Conservation (phyloP, 169 alveolate genomes). For the Plasmodium coatneyi region DNA sequence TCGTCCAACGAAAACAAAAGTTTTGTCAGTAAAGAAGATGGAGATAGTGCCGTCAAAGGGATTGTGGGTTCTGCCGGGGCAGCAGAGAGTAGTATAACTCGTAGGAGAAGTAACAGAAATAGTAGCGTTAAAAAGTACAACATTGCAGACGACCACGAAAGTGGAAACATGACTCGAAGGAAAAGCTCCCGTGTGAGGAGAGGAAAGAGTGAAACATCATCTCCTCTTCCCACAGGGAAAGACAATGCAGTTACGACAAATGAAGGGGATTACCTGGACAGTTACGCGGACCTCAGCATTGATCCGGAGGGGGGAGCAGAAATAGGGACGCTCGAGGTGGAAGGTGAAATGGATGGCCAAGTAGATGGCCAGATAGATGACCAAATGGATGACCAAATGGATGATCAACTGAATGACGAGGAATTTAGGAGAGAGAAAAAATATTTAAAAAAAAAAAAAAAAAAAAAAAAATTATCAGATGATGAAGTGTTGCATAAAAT, state of each 20-base stretch:
- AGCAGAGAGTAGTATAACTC: not conserved
- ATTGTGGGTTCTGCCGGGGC: not conserved
- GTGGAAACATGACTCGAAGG: not conserved
- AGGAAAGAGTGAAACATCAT: not conserved
- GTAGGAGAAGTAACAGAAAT: constrained; percentile 30
- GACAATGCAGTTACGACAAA: not conserved
- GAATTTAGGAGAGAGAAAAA: constrained; percentile 20
- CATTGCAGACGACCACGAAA: not conserved
- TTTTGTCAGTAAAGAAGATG: constrained; percentile 2
- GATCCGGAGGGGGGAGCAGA: not conserved
- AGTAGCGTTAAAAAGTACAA: not conserved
- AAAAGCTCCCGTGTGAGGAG: constrained; percentile 20
- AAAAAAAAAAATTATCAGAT: constrained; percentile 27
- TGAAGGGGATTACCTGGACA: not conserved
- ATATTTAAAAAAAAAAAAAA: not conserved
- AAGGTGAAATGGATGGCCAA: not conserved
- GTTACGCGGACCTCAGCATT: not conserved
- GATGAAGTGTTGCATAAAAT: constrained; percentile 43
- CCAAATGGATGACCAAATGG: not conserved
- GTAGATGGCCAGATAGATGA: not conserved
- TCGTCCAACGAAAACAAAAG: constrained; percentile 40
- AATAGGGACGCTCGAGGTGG: not conserved
- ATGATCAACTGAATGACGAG: not conserved
- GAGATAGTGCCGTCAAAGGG: not conserved
- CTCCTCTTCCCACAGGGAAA: not conserved